Evolutionary conservation across 768 basidiomycete species (phyloP), one percentile per base, ranked within the genome.

Genomic region (Mycena sanguinolenta): DNA sequence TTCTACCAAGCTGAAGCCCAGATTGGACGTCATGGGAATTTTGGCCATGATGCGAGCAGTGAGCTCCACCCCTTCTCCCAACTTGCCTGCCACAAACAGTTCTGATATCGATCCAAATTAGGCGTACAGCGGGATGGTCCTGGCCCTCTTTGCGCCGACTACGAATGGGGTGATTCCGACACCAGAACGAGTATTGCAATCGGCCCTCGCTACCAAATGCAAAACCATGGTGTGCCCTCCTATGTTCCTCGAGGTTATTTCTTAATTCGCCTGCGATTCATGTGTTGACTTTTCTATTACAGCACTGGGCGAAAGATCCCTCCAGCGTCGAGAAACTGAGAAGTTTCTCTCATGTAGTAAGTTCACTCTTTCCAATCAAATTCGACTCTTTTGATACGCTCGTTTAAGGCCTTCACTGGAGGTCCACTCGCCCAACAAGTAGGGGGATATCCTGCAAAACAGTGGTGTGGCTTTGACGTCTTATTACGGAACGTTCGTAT

Each of bases 201-300:
- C 13, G 7, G 65, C 65, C 23, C 36, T 66, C 30, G n/a, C 58
- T 9, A 59, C 65, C 36, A 66, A 53, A 49, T 32, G 65, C 58
- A 59, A 57, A 7, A 19, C 49, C 2, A 59, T 66, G 14, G 0
- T 53, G 21, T 66, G 65, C 38, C 57, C 65, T 19, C 65, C 65
- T 19, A 59, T 59, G 34, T 66, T 66, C 10, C 65, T 66, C 7
- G 65, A 66, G 58, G 65, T n/a, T n/a, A n/a, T n/a, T n/a, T n/a
- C n/a, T n/a, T n/a, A n/a, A n/a, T n/a, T n/a, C n/a, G n/a, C n/a
- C n/a, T n/a, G n/a, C n/a, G n/a, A n/a, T n/a, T n/a, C n/a, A n/a
- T n/a, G n/a, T 32, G 23, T 6, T 42, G 16, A 27, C 12, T 16
- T n/a, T 9, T 32, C 7, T 42, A 13, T n/a, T 32, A 23, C 21